Evolutionary conservation across 1,284 basidiomycete species (phyloP).

Genomic region (Ceratobasidium sp.): DNA sequence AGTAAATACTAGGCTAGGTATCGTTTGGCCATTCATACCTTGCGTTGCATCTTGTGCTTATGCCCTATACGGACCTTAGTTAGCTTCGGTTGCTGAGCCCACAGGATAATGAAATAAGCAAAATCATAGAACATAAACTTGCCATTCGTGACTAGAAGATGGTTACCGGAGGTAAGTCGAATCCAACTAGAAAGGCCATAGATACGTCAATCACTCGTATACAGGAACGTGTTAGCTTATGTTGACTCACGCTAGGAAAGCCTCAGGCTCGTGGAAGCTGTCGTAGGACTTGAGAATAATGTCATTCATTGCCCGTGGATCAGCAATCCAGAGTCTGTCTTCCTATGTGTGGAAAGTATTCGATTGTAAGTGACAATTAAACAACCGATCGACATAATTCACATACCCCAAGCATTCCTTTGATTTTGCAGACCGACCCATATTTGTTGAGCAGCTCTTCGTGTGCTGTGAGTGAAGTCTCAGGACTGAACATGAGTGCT

Average conservation of each 20-base stretch:
- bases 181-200: too few relatives aligned
- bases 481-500: not conserved
- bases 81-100: not conserved
- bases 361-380: too few relatives aligned
- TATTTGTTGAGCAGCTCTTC: not conserved
- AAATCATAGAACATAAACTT: not conserved
- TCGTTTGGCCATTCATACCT: too few relatives aligned
- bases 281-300: not conserved
- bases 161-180: too few relatives aligned
- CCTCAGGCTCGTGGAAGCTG: not conserved
- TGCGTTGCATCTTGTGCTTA: constrained; percentile 2
- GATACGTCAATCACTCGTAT: too few relatives aligned
- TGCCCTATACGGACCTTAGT: not conserved
- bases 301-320: not conserved
- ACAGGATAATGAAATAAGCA: not conserved
- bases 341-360: not conserved
- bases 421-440: not conserved
- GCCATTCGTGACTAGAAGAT: too few relatives aligned
- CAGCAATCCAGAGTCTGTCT: not conserved
- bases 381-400: not conserved
- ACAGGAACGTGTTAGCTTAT: too few relatives aligned
- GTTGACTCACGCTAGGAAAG: not conserved
- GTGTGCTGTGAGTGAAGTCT: not conserved
- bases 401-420: constrained; percentile 1
- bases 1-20: too few relatives aligned